Evolutionary conservation across 257 asterid genomes (phyloP).

Genomic region (Solanum sejunctum): DNA sequence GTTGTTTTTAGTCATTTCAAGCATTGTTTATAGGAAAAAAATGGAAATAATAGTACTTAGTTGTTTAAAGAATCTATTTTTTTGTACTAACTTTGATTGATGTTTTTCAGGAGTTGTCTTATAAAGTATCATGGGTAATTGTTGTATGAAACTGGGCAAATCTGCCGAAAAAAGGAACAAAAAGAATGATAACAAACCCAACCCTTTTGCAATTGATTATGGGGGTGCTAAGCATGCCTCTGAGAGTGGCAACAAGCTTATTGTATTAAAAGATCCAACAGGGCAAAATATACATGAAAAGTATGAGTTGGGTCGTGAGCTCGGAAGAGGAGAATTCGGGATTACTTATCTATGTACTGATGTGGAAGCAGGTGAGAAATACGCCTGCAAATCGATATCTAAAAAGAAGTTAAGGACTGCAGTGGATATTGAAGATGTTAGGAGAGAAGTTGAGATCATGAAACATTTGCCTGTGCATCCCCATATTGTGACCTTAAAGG

Average conservation of each 20-base stretch:
- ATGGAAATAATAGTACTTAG: neutral
- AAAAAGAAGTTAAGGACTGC: conserved; percentile 42
- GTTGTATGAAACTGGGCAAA: conserved; percentile 38
- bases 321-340: conserved; percentile 67
- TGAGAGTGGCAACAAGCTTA: conserved; percentile 24
- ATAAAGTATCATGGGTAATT: conserved; percentile 39
- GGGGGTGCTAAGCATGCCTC: conserved; percentile 24
- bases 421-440: conserved; percentile 46
- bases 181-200: conserved; percentile 31
- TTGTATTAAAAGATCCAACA: conserved; percentile 43
- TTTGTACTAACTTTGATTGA: neutral
- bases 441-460: conserved; percentile 58
- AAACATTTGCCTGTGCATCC: conserved; percentile 44
- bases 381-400: conserved; percentile 53
- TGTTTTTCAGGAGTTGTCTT: conserved; percentile 4
- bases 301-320: conserved; percentile 49
- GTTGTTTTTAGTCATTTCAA: neutral
- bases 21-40: neutral
- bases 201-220: conserved; percentile 41
- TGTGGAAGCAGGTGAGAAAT: conserved; percentile 21
- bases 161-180: conserved; percentile 20
- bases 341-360: conserved; percentile 51
- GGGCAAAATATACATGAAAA: conserved; percentile 30
- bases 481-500: conserved; percentile 39
- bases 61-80: neutral